These are phyloP conservation scores for Penicillium aurantiogriseum DNA, from an alignment of 2,329 filamentous ascomycete species.

Conservation along the genomic window DNA sequence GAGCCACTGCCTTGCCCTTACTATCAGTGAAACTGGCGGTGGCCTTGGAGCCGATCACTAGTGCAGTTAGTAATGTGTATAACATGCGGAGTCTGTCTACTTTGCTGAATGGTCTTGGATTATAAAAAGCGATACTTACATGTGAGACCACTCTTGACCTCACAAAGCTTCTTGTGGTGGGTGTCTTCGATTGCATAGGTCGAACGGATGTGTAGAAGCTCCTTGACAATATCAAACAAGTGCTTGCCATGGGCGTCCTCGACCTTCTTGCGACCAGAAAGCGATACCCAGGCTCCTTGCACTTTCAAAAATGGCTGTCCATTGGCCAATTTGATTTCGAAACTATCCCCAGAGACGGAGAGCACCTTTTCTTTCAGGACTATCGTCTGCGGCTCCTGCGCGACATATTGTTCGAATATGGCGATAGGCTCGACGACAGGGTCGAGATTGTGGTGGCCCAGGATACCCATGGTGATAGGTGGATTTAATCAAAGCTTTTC, in stretches of 20 bases:
- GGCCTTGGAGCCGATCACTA: slow-evolving; percentile 29
- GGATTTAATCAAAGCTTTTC: background rate
- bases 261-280: slow-evolving; percentile 25
- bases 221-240: slow-evolving; percentile 25
- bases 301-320: slow-evolving; percentile 57
- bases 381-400: slow-evolving; percentile 43
- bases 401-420: slow-evolving; percentile 20
- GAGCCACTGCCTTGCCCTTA: slow-evolving; percentile 45
- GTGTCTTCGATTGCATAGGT: slow-evolving; percentile 42
- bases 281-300: slow-evolving; percentile 51
- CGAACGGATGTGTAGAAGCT: slow-evolving; percentile 23
- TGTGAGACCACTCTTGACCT: slow-evolving; percentile 56
- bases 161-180: slow-evolving; percentile 49
- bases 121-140: slow-evolving; percentile 40
- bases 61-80: slow-evolving; percentile 7
- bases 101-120: background rate
- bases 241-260: slow-evolving; percentile 21
- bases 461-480: slow-evolving; percentile 9
- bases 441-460: slow-evolving; percentile 15
- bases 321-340: slow-evolving; percentile 58
- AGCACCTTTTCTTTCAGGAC: slow-evolving; percentile 61
- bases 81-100: background rate
- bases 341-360: slow-evolving; percentile 63
- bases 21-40: slow-evolving; percentile 53
- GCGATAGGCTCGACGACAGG: slow-evolving; percentile 21